Conservation (phyloP, 495 filamentous ascomycete species). For the Xylona heveae region DNA sequence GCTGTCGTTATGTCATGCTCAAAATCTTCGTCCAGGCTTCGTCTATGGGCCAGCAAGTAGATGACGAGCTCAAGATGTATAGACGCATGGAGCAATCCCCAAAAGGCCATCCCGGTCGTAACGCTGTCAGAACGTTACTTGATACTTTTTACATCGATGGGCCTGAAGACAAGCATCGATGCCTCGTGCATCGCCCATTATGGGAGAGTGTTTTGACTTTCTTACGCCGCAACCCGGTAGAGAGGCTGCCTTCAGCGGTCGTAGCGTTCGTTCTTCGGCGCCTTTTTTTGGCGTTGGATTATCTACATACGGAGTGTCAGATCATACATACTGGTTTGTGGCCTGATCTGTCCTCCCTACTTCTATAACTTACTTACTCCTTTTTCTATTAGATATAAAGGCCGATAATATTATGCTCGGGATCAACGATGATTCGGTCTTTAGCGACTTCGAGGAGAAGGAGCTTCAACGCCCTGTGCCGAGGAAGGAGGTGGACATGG, state of each 20-base stretch:
- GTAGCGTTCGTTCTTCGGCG: slow-evolving; percentile 15
- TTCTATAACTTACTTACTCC: too few relatives aligned
- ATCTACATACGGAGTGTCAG: slow-evolving; percentile 19
- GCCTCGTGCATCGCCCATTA: slow-evolving; percentile 23
- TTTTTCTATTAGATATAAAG: slow-evolving; percentile 11
- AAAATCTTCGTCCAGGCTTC: too few relatives aligned
- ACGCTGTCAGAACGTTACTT: slow-evolving; percentile 16
- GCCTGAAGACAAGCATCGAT: slow-evolving; percentile 19
- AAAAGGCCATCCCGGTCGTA: slow-evolving; percentile 17
- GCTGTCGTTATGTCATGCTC: too few relatives aligned
- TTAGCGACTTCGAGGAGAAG: too few relatives aligned
- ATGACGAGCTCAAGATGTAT: slow-evolving; percentile 20
- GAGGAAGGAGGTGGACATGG: slow-evolving; percentile 13
- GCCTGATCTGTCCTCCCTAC: too few relatives aligned
- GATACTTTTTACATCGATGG: slow-evolving; percentile 21
- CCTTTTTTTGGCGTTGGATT: slow-evolving; percentile 20
- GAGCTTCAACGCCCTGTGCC: slow-evolving; percentile 13
- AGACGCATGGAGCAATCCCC: slow-evolving; percentile 13
- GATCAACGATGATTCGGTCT: too few relatives aligned
- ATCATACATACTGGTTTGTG: slow-evolving; percentile 23
- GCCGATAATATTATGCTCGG: slow-evolving; percentile 17
- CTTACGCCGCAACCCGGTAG: slow-evolving; percentile 12
- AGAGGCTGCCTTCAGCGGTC: slow-evolving; percentile 11
- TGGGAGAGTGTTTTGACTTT: slow-evolving; percentile 15
- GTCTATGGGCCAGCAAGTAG: too few relatives aligned